These are phyloP conservation scores for Trifolium repens DNA, from an alignment of 306 rosid species.

Conservation along the genomic window DNA sequence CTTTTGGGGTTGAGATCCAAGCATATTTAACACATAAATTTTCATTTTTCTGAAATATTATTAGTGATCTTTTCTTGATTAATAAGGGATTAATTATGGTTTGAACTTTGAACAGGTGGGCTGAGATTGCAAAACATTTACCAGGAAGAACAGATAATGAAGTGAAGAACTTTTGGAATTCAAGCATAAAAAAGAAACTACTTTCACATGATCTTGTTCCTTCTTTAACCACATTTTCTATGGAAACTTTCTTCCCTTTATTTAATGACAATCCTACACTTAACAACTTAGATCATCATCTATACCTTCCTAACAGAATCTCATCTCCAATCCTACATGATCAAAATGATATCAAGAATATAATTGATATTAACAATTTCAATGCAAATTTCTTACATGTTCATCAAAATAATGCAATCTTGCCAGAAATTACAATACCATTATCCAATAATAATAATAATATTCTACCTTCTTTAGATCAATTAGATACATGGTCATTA, in stretches of 20 bases:
- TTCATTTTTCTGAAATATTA: too few species aligned
- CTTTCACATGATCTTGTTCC: conserved; percentile 60
- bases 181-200: conserved; percentile 93
- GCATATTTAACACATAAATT: too few species aligned
- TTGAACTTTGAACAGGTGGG: conserved; percentile 66
- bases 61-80: too few species aligned
- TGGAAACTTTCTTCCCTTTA: conserved; percentile 61
- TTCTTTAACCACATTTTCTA: conserved; percentile 51
- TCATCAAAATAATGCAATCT: conserved; percentile 39
- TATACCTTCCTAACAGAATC: too few species aligned
- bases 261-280: conserved; percentile 58
- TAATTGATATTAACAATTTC: neutral
- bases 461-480: conserved; percentile 45
- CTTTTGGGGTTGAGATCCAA: too few species aligned
- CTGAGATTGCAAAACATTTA: conserved; percentile 91
- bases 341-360: conserved; percentile 46
- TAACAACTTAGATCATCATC: conserved; percentile 14
- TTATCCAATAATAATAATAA: conserved; percentile 3
- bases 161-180: conserved; percentile 98
- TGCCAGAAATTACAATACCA: conserved; percentile 42
- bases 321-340: conserved; percentile 58
- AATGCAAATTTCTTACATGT: conserved; percentile 43
- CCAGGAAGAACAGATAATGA: conserved; percentile 99
- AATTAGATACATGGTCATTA: conserved; percentile 45
- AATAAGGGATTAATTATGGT: neutral